Evolutionary conservation across 768 basidiomycete species (phyloP).

Genomic region (Boletus fagicola): DNA sequence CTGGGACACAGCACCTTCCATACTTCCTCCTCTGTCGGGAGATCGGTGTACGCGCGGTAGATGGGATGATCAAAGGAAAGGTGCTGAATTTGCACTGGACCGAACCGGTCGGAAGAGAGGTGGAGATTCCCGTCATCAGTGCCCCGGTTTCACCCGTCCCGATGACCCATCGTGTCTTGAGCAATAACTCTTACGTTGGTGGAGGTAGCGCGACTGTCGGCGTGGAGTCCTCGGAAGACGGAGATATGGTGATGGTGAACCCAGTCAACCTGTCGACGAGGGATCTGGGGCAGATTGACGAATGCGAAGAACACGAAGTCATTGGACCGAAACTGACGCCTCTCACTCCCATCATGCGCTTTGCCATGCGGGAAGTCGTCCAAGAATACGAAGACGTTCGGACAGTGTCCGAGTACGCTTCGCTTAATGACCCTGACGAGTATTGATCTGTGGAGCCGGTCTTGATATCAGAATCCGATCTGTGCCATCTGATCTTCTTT

Average conservation of each 20-base stretch:
- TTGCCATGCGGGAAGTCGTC: conserved; percentile 81
- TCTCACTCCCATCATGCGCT: conserved; percentile 77
- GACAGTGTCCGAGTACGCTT: conserved; percentile 77
- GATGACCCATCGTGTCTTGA: conserved; percentile 29
- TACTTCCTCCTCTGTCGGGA: conserved; percentile 84
- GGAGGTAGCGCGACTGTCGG: conserved; percentile 44
- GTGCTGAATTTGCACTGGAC: conserved; percentile 79
- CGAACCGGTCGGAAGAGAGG: conserved; percentile 61
- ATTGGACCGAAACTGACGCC: conserved; percentile 77
- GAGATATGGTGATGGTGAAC: conserved; percentile 49
- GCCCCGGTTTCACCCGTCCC: conserved; percentile 28
- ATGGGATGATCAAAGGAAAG: conserved; percentile 79
- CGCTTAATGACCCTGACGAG: conserved; percentile 67
- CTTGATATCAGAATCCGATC: background rate
- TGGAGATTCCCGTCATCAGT: conserved; percentile 29
- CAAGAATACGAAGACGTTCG: conserved; percentile 77
- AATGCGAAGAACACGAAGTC: conserved; percentile 52
- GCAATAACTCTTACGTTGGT: conserved; percentile 27
- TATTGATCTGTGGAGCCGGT: conserved; percentile 39
- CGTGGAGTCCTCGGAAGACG: conserved; percentile 39
- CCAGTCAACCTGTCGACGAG: conserved; percentile 38
- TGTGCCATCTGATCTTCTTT: background rate
- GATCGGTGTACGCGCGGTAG: conserved; percentile 79
- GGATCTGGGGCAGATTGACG: conserved; percentile 46
- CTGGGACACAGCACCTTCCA: conserved; percentile 59